These are phyloP conservation scores for Akanthomyces uredinophilus DNA, from an alignment of 2,329 filamentous ascomycete species.

Conservation along the genomic window DNA sequence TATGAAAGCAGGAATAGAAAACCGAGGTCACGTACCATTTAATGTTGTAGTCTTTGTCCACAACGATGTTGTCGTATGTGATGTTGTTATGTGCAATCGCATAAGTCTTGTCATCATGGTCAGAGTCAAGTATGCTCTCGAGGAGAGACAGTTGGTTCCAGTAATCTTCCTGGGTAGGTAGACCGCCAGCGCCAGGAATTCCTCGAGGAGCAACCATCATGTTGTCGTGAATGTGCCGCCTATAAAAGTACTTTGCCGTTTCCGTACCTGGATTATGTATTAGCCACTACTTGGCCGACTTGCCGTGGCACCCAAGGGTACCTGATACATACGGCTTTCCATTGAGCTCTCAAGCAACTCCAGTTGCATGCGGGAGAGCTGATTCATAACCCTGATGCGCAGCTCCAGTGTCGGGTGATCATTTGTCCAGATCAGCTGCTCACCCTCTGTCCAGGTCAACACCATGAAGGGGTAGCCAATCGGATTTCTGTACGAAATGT, in stretches of 20 bases:
- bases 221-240: not conserved
- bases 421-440: not conserved
- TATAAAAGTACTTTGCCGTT: not conserved
- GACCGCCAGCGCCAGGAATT: not conserved
- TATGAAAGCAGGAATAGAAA: not conserved
- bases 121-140: not conserved
- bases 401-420: not conserved
- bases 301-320: not conserved
- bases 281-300: not conserved
- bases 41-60: not conserved
- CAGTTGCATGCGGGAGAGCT: not conserved
- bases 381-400: not conserved
- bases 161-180: not conserved
- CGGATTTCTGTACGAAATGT: not conserved
- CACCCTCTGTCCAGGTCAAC: not conserved
- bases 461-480: not conserved
- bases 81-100: not conserved
- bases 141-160: not conserved
- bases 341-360: not conserved
- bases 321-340: not conserved
- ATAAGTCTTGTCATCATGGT: not conserved
- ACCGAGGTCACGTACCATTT: not conserved
- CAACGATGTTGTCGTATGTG: not conserved
- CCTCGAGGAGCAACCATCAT: not conserved
- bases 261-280: not conserved